These are phyloP conservation scores for Penicillium psychrofluorescens DNA, from an alignment of 495 filamentous ascomycete genomes.

Conservation along the genomic window DNA sequence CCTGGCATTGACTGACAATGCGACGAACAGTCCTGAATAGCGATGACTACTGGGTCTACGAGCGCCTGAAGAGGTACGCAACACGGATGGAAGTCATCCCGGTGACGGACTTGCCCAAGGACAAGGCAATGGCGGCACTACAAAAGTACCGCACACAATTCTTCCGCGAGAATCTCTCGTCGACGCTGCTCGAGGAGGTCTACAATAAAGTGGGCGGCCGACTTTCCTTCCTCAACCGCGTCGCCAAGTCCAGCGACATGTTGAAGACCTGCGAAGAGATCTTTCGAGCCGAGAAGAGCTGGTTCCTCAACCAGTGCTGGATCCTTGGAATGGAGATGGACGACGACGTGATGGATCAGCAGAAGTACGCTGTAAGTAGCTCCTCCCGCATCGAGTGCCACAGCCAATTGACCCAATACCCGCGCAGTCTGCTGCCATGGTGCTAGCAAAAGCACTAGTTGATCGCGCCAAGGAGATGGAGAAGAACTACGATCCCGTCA, in stretches of 20 bases:
- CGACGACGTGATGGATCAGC: slow-evolving; percentile 98
- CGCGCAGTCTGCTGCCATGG: slow-evolving; percentile 75
- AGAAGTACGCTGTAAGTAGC: slow-evolving; percentile 75
- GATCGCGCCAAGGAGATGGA: slow-evolving; percentile 66
- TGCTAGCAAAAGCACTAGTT: slow-evolving; percentile 84
- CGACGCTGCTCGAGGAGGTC: slow-evolving; percentile 59
- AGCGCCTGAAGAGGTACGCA: slow-evolving; percentile 80
- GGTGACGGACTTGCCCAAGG: slow-evolving; percentile 71
- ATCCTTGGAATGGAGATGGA: slow-evolving; percentile 92
- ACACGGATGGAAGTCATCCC: slow-evolving; percentile 88
- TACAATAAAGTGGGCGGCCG: slow-evolving; percentile 83
- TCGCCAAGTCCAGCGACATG: slow-evolving; percentile 77
- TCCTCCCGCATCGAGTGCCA: background rate
- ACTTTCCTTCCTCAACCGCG: slow-evolving; percentile 74
- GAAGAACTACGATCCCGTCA: slow-evolving; percentile 50
- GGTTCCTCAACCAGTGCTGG: slow-evolving; percentile 93
- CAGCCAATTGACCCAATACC: background rate
- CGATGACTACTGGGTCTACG: slow-evolving; percentile 98
- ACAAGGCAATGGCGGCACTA: slow-evolving; percentile 66
- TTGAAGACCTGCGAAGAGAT: slow-evolving; percentile 71
- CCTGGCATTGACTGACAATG: background rate
- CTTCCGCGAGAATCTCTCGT: slow-evolving; percentile 46
- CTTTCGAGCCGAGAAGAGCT: slow-evolving; percentile 74
- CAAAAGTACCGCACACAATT: slow-evolving; percentile 67
- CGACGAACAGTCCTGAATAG: slow-evolving; percentile 63